Conservation (phyloP, 2,329 filamentous ascomycete genomes). For the Sporothrix pallida region DNA sequence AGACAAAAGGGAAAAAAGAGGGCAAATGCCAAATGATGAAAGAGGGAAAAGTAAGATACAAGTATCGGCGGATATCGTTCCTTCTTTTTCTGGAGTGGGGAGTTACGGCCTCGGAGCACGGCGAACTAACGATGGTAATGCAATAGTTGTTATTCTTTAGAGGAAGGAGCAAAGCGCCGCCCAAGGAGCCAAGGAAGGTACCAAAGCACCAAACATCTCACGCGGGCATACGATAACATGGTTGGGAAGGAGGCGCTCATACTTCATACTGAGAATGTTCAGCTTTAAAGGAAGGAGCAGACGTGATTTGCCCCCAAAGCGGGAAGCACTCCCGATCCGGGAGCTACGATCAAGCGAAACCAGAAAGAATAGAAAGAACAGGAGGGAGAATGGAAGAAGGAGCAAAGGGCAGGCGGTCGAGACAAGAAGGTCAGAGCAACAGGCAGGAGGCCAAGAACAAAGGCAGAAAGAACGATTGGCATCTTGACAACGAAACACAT, state of each 20-base stretch:
- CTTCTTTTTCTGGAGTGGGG: not conserved
- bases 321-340: conserved; percentile 23
- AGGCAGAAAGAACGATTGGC: not conserved
- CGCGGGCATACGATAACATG: not conserved
- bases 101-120: not conserved
- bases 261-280: not conserved
- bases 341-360: conserved; percentile 18
- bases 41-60: not conserved
- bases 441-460: conserved; percentile 12
- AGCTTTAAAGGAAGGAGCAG: conserved; percentile 6
- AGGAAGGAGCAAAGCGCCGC: not conserved
- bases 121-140: not conserved
- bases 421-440: not conserved
- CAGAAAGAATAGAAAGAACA: not conserved
- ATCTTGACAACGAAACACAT: not conserved
- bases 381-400: not conserved
- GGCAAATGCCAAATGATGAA: conserved; percentile 8
- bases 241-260: not conserved
- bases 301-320: conserved; percentile 7
- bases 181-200: not conserved
- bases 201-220: conserved; percentile 5
- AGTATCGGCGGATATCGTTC: conserved; percentile 2
- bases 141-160: not conserved
- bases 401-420: conserved; percentile 10
- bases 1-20: conserved; percentile 7